Conservation (phyloP, 768 basidiomycete species). For the Boletus sp. region DNA sequence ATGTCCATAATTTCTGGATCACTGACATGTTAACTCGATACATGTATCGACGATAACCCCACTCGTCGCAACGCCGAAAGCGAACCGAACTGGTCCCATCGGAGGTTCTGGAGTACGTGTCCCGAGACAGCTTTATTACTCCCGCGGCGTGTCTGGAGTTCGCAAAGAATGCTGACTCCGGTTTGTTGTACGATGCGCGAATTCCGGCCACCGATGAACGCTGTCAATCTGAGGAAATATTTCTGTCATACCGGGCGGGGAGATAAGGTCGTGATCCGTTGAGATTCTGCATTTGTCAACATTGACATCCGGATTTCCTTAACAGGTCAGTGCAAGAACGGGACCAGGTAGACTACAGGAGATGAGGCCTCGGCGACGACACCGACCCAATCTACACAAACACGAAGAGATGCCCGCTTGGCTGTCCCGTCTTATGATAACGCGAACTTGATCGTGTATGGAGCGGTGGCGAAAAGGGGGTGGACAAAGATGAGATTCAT, state of each 20-base stretch:
- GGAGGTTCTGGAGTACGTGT: conserved; percentile 6
- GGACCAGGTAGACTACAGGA: neutral
- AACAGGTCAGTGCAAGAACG: neutral
- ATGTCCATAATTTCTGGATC: neutral
- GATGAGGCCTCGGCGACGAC: conserved; percentile 15
- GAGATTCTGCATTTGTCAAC: conserved; percentile 16
- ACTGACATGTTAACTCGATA: neutral
- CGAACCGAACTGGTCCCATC: conserved; percentile 6
- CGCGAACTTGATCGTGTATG: conserved; percentile 6
- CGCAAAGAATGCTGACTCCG: conserved; percentile 16
- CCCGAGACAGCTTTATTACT: conserved; percentile 21
- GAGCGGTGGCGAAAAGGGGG: conserved; percentile 28
- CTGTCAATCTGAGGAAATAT: conserved; percentile 12
- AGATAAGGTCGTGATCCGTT: conserved; percentile 34
- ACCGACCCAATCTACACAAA: conserved; percentile 12
- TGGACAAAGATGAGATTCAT: conserved; percentile 24
- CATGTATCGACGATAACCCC: neutral
- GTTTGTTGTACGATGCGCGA: conserved; percentile 12
- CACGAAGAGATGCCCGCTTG: conserved; percentile 3
- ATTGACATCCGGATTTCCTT: conserved; percentile 10
- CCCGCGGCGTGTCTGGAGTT: conserved; percentile 27
- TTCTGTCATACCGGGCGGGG: conserved; percentile 15
- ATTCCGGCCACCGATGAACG: conserved; percentile 17
- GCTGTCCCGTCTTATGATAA: conserved; percentile 4
- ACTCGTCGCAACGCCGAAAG: neutral